Conservation (phyloP, 768 basidiomycete species). For the Roridomyces roridus region DNA sequence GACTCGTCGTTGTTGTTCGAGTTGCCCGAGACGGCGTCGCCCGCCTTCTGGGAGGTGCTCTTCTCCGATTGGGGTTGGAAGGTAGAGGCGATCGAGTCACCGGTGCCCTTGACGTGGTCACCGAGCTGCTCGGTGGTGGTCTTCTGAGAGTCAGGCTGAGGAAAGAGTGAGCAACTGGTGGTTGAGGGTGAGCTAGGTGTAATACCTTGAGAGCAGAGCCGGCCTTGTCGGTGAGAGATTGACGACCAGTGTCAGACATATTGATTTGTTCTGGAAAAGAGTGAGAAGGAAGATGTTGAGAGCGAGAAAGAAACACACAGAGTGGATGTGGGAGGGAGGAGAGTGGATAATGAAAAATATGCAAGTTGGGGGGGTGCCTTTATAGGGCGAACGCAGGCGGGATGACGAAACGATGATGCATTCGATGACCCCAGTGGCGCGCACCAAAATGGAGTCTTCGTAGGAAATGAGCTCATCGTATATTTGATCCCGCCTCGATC, state of each 20-base stretch:
- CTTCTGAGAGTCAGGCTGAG: slow-evolving; percentile 67
- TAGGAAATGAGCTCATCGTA: no score
- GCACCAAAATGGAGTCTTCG: no score
- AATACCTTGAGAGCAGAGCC: slow-evolving; percentile 54
- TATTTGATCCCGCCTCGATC: no score
- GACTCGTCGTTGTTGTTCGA: slow-evolving; percentile 54
- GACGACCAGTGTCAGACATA: slow-evolving; percentile 65
- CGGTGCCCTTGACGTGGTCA: slow-evolving; percentile 54
- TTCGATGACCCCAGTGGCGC: no score
- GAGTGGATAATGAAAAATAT: no score
- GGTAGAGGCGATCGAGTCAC: slow-evolving; percentile 54
- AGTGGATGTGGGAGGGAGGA: no score
- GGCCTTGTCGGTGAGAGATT: slow-evolving; percentile 66
- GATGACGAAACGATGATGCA: no score
- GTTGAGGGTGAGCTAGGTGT: neutral
- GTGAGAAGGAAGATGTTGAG: no score
- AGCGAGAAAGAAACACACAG: no score
- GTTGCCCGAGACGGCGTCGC: slow-evolving; percentile 55
- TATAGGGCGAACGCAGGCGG: no score
- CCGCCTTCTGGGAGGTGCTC: slow-evolving; percentile 52
- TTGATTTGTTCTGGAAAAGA: slow-evolving; percentile 10
- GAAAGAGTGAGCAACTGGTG: neutral
- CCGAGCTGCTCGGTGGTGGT: slow-evolving; percentile 53
- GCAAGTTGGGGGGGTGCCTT: no score
- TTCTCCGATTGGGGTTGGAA: slow-evolving; percentile 64